Percentiles rank a stretch among this genome's conserved stretches.
These are phyloP conservation scores for Babesia gibsoni DNA, from an alignment of 169 alveolate species.

Conservation along the genomic window DNA sequence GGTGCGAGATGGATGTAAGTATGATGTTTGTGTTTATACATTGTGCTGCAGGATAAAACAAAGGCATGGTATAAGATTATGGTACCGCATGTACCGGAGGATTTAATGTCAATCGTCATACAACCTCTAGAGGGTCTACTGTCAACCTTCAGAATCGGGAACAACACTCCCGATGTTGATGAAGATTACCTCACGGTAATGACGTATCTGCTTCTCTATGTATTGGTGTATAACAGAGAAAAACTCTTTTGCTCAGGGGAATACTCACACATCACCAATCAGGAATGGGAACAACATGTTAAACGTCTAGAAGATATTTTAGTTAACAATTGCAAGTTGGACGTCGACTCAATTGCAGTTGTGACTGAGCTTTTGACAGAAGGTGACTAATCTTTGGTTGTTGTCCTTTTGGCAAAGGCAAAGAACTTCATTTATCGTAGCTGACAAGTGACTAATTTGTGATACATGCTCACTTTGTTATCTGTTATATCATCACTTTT, in stretches of 20 bases:
- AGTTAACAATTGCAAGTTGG: not conserved
- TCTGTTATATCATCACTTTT: too few relatives aligned
- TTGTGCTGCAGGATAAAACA: slow-evolving; percentile 9
- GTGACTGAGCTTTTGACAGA: slow-evolving; percentile 17
- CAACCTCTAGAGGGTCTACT: slow-evolving; percentile 14
- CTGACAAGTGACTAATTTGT: too few relatives aligned
- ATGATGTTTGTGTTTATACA: not conserved
- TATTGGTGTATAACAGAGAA: slow-evolving; percentile 10
- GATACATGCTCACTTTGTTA: too few relatives aligned
- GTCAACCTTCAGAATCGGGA: slow-evolving; percentile 45
- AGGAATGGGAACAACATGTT: not conserved
- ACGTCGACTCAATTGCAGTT: slow-evolving; percentile 5
- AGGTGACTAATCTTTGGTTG: slow-evolving; percentile 5
- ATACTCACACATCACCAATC: not conserved
- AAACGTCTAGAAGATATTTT: not conserved
- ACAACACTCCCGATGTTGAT: slow-evolving; percentile 15
- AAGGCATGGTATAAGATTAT: slow-evolving; percentile 26
- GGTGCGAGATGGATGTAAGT: slow-evolving; percentile 25
- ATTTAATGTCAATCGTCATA: not conserved
- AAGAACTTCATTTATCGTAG: too few relatives aligned
- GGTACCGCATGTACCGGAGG: slow-evolving; percentile 28
- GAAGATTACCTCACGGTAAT: slow-evolving; percentile 1
- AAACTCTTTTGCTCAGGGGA: not conserved
- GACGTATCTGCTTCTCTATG: slow-evolving; percentile 4
- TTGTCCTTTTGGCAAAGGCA: too few relatives aligned